Base-by-base conservation (phyloP, 805 yeast genomes). In the Saccharomycopsis babjevae region DNA sequence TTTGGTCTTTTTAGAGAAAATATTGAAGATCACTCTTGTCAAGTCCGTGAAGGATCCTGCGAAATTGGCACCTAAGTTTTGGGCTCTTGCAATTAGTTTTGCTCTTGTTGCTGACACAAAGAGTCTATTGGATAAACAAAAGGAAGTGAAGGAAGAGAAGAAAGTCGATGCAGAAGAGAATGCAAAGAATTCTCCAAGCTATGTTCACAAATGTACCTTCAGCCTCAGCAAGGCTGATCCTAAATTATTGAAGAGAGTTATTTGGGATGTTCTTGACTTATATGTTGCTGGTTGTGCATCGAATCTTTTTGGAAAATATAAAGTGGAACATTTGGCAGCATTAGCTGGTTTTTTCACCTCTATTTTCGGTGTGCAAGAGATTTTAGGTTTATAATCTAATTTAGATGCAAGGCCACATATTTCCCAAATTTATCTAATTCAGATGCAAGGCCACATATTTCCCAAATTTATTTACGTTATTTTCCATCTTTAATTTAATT, bases 251-350 rank as follows among this genome's bases (percentile, higher is more conserved):
- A 46, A 46, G 30, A 56, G 56, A 43, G 57, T 63, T 18, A 18
- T 59, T 25, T 59, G 62, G 62, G 61, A 63, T 39, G 8, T 36
- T 13, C 54, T 63, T 30, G 65, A 63, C 32, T 54, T 63, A 34
- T 30, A 57, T 16, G 56, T 63, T 30, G 64, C 65, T 39, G 56
- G 57, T 46, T 61, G 61, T 50, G 34, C 57, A 11, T n/a, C 60
- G 8, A 16, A 46, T 28, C 3, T 46, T 22, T 5, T 46, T 25
- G 54, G 54, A 22, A 62, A 61, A 43, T 22, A 55, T 7, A 22
- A 43, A 20, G 52, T 60, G 30, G 61, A 62, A 20, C 62, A 63
- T 20, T 22, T 30, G 1, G 61, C 61, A 13, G 62, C 63, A 8
- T 54, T 61, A 39, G 59, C 61, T 13, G 65, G 65, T 11, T 56